These are phyloP conservation scores for Anacardium occidentale DNA, from an alignment of 345 rosid species.

Conservation along the genomic window DNA sequence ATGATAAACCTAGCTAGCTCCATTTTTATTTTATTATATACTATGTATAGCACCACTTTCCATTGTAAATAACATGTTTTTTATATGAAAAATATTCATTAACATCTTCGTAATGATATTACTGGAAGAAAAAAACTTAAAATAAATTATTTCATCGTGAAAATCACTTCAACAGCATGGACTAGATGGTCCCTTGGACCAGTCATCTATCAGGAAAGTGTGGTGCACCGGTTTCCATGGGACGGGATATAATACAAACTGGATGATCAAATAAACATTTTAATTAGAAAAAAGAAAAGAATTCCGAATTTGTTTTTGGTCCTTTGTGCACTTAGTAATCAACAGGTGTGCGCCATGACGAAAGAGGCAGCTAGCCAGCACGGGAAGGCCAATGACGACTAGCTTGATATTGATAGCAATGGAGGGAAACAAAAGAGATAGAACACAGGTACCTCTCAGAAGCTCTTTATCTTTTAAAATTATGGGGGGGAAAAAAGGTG, in stretches of 20 bases:
- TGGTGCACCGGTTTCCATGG: slow-evolving; percentile 21
- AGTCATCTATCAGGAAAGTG: slow-evolving; percentile 14
- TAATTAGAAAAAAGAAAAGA: background rate
- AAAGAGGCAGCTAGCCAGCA: background rate
- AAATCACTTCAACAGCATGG: background rate
- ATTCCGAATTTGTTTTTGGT: too few relatives aligned
- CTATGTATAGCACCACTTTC: slow-evolving; percentile 8
- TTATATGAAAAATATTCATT: too few relatives aligned
- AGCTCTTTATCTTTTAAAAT: background rate
- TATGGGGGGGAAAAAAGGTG: background rate
- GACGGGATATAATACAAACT: background rate
- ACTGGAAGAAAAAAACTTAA: too few relatives aligned
- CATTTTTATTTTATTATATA: background rate
- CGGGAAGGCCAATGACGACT: background rate
- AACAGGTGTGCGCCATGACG: background rate
- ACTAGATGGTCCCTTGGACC: slow-evolving; percentile 19
- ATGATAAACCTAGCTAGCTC: slow-evolving; percentile 31
- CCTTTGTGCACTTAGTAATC: background rate
- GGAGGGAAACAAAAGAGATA: background rate
- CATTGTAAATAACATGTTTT: background rate
- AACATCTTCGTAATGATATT: too few relatives aligned
- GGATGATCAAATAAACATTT: background rate
- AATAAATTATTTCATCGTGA: too few relatives aligned
- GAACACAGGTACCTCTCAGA: background rate
- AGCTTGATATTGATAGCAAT: background rate